These are phyloP conservation scores for Giardia muris DNA, from an alignment of 208 protist species.

Conservation along the genomic window DNA sequence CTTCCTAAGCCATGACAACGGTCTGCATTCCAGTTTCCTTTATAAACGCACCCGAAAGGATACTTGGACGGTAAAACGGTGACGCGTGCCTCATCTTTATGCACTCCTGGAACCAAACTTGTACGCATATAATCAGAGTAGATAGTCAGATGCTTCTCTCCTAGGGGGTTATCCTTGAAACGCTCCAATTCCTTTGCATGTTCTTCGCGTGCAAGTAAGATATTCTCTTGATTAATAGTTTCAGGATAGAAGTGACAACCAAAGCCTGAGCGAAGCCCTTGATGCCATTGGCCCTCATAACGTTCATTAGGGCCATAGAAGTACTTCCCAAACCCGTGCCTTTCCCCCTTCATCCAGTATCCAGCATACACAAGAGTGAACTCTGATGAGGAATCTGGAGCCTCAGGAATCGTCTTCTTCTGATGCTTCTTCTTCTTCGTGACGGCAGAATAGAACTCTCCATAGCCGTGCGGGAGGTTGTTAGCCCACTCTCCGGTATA, in stretches of 20 bases:
- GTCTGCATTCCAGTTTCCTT: not conserved
- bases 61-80: not conserved
- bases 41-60: not conserved
- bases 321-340: not conserved
- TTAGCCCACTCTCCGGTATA: not conserved
- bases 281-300: conserved; percentile 8
- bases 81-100: not conserved
- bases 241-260: conserved; percentile 5
- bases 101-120: not conserved
- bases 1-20: not conserved
- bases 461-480: conserved; percentile 1
- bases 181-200: not conserved
- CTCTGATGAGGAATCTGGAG: not conserved
- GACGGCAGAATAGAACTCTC: not conserved
- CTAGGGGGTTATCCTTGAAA: not conserved
- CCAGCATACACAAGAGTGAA: conserved; percentile 15
- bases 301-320: not conserved
- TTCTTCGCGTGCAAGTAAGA: not conserved
- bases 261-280: not conserved
- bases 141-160: not conserved
- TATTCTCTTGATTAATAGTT: not conserved
- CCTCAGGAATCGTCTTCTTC: conserved; percentile 8
- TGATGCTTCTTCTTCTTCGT: too few species aligned
- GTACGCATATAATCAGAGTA: not conserved
- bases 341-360: not conserved